Conservation (phyloP, 805 yeast genomes). For the Saccharomycopsis oosterbeekiorum region DNA sequence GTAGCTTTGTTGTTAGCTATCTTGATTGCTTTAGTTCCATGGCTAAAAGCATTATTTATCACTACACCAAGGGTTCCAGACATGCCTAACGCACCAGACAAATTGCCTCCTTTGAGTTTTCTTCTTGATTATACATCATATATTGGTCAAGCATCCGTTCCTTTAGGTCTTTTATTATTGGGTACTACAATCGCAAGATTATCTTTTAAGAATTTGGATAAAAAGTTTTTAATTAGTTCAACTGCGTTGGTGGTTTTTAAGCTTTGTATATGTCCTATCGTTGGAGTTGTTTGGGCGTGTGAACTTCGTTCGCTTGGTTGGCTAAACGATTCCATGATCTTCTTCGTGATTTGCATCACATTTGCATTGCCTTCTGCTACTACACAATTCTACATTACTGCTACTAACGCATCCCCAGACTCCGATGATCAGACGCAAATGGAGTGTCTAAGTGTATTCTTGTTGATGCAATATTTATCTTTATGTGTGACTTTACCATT, state of each 20-base stretch:
- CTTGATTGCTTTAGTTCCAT: conserved; percentile 74
- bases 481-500: conserved; percentile 63
- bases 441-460: conserved; percentile 68
- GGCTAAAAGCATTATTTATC: conserved; percentile 65
- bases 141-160: conserved; percentile 81
- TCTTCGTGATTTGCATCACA: conserved; percentile 63
- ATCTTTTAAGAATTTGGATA: conserved; percentile 40
- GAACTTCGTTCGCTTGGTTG: conserved; percentile 53
- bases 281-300: conserved; percentile 64
- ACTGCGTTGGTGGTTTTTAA: conserved; percentile 45
- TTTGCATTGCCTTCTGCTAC: conserved; percentile 87
- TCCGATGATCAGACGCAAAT: conserved; percentile 48
- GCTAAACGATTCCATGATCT: conserved; percentile 48
- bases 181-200: conserved; percentile 87
- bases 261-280: conserved; percentile 63
- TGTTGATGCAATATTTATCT: conserved; percentile 56
- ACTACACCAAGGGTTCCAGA: conserved; percentile 31
- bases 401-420: conserved; percentile 61
- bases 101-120: conserved; percentile 72
- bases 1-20: conserved; percentile 57
- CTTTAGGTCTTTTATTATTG: conserved; percentile 67
- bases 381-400: conserved; percentile 77
- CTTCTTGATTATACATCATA: conserved; percentile 73
- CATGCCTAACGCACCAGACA: conserved; percentile 75
- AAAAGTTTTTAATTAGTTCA: conserved; percentile 44